These are phyloP conservation scores for Aspergillus steynii DNA, from an alignment of 495 filamentous ascomycete species.

Conservation along the genomic window DNA sequence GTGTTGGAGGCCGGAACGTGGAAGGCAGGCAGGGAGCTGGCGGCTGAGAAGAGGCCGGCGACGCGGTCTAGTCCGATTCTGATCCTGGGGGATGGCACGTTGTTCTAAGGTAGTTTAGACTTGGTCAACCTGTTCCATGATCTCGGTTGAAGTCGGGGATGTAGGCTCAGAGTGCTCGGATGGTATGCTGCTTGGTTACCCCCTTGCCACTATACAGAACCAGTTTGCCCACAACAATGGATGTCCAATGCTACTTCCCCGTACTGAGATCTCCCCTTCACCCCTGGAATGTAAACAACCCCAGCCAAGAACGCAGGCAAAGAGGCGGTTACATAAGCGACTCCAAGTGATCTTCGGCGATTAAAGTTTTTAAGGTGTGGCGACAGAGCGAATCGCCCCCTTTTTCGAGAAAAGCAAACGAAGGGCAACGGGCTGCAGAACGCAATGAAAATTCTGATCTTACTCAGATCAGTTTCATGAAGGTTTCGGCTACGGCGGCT, in stretches of 20 bases:
- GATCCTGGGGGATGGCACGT: conserved; percentile 45
- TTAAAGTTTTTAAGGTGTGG: not conserved
- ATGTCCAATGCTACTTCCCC: too few species aligned
- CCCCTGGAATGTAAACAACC: too few species aligned
- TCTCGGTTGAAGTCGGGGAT: too few species aligned
- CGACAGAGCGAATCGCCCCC: not conserved
- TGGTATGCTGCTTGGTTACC: too few species aligned
- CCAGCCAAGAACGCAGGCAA: too few species aligned
- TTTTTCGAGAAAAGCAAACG: not conserved
- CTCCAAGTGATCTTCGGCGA: not conserved
- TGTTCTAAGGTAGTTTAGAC: conserved; percentile 27
- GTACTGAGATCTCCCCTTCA: too few species aligned
- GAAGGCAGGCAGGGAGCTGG: conserved; percentile 49
- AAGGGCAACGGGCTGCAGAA: not conserved
- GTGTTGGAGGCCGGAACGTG: conserved; percentile 88
- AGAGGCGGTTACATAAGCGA: not conserved
- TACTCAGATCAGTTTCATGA: not conserved
- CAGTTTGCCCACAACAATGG: too few species aligned
- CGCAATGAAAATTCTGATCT: not conserved
- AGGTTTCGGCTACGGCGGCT: not conserved
- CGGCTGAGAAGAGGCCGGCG: conserved; percentile 38
- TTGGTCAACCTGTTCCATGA: not conserved
- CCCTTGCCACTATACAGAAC: too few species aligned
- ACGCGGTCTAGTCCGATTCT: conserved; percentile 47
- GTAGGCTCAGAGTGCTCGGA: too few species aligned